Evolutionary conservation across 1,284 basidiomycete genomes (phyloP), one percentile per base, ranked within the genome.

Genomic region (Inonotus hispidus): DNA sequence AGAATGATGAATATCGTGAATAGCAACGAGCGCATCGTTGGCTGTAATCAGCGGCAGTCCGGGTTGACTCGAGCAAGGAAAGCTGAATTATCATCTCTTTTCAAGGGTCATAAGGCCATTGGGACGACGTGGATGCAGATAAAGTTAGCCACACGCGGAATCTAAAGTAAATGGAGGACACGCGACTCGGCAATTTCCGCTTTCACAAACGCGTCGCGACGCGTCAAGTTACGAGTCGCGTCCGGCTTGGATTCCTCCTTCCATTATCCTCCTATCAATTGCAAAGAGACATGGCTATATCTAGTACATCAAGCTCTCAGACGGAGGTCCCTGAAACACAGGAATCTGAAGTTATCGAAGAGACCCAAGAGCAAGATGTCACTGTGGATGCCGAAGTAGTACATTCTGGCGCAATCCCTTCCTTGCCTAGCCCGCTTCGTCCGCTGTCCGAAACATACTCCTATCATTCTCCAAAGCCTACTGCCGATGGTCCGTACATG

Each of bases 371-470:
- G 2, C 25, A 45, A 27, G 54, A 56, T 8, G n/a, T 58, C 23
- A 41, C 25, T 21, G 59, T 61, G 38, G 55, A 56, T 35, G 56
- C 63, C 16, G 38, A 46, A 11, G 35, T 45, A 23, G 54, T 53
- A 11, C 53, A 41, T 43, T 46, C 59, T 29, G 49, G 55, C 45
- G 59, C 39, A 16, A 61, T 82, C n/a, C 79, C 82, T n/a, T 84
- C 83, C 21, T 74, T 78, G 13, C 83, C 84, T 27, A 73, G 72
- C 0, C 82, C 84, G 1, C 80, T 80, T 2, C 77, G 75, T 1
- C 79, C 87, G 0, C 76, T 95, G 27, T 78, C 77, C 3, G 80
- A 85, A 32, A 92, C 92, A 0, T 95, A 95, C 71, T 87, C 88
- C 0, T 90, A 92, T 71, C 92, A 95, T 71, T 93, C 92, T 0